These are phyloP conservation scores for Calonectria honghensis DNA, from an alignment of 2,329 filamentous ascomycete genomes.

Conservation along the genomic window DNA sequence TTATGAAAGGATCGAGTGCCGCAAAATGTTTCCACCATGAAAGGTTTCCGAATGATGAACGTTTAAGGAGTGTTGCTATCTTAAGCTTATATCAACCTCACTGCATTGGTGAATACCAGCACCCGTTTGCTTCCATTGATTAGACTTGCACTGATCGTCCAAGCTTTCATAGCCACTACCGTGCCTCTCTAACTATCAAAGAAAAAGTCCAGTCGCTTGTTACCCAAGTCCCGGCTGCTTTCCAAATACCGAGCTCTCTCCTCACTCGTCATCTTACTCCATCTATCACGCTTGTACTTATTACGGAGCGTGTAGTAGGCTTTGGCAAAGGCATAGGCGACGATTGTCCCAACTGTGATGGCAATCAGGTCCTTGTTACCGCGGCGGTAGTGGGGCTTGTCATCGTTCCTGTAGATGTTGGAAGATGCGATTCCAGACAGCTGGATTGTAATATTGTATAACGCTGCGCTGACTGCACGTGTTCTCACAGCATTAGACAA, in stretches of 20 bases:
- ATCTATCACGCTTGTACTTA: constrained; percentile 28
- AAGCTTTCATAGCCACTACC: background rate
- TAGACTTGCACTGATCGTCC: background rate
- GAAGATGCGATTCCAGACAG: constrained; percentile 33
- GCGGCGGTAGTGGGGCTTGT: constrained; percentile 35
- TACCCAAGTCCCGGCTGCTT: constrained; percentile 15
- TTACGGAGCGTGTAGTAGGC: constrained; percentile 35
- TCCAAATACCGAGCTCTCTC: constrained; percentile 27
- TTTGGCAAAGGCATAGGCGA: constrained; percentile 30
- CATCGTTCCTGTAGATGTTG: constrained; percentile 39
- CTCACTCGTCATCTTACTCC: constrained; percentile 30
- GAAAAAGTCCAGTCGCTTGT: constrained; percentile 37
- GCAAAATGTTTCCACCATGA: background rate
- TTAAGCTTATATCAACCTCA: background rate
- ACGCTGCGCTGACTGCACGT: constrained; percentile 27
- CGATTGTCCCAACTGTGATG: constrained; percentile 24
- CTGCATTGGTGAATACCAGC: background rate
- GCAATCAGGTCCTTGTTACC: constrained; percentile 39
- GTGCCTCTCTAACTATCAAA: constrained; percentile 23
- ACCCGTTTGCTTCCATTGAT: background rate
- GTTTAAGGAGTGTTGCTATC: no score
- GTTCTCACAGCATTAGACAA: constrained; percentile 35
- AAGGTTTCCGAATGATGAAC: no score
- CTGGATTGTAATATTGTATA: constrained; percentile 40
- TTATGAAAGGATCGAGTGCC: background rate